Evolutionary conservation across 2,329 filamentous ascomycete species (phyloP).

Genomic region (Lasiodiplodia sp.): DNA sequence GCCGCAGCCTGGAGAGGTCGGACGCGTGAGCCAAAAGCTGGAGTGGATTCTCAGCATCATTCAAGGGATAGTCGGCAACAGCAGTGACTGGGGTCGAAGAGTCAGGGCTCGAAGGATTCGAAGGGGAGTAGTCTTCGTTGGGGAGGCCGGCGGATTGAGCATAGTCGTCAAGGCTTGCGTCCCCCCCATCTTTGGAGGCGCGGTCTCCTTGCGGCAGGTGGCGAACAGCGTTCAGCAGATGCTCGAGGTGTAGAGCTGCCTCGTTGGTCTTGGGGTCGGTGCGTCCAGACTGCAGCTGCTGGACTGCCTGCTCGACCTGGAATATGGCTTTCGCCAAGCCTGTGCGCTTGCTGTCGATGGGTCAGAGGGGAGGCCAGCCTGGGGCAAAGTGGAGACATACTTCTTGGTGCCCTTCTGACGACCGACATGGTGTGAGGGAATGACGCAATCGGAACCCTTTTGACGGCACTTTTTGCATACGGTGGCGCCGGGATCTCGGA

Average conservation of each 20-base stretch:
- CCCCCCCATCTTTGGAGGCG: slow-evolving; percentile 32
- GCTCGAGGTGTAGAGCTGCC: slow-evolving; percentile 7
- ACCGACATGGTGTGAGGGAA: slow-evolving; percentile 73
- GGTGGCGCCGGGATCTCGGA: slow-evolving; percentile 59
- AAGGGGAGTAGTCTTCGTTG: slow-evolving; percentile 13
- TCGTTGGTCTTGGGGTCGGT: slow-evolving; percentile 15
- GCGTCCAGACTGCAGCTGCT: slow-evolving; percentile 24
- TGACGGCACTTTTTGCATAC: slow-evolving; percentile 69
- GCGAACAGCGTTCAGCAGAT: slow-evolving; percentile 12
- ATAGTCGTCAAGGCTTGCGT: slow-evolving; percentile 33
- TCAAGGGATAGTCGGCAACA: slow-evolving; percentile 59
- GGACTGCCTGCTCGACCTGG: slow-evolving; percentile 72
- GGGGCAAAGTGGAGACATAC: slow-evolving; percentile 51
- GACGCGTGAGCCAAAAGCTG: slow-evolving; percentile 77
- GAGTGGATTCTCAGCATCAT: slow-evolving; percentile 78
- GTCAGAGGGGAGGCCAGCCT: slow-evolving; percentile 31
- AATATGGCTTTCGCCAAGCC: slow-evolving; percentile 77
- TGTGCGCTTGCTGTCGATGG: slow-evolving; percentile 68
- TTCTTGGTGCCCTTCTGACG: slow-evolving; percentile 80
- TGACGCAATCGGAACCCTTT: slow-evolving; percentile 67
- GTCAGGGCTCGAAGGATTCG: neutral
- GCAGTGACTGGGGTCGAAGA: slow-evolving; percentile 32
- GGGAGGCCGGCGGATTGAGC: slow-evolving; percentile 32
- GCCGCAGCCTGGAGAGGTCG: slow-evolving; percentile 55
- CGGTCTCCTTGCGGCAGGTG: slow-evolving; percentile 53